Percentiles rank a stretch among this genome's conserved stretches.
Conservation (phyloP, 371 early-diverging fungal genomes). For the Mortierella polycephala region DNA sequence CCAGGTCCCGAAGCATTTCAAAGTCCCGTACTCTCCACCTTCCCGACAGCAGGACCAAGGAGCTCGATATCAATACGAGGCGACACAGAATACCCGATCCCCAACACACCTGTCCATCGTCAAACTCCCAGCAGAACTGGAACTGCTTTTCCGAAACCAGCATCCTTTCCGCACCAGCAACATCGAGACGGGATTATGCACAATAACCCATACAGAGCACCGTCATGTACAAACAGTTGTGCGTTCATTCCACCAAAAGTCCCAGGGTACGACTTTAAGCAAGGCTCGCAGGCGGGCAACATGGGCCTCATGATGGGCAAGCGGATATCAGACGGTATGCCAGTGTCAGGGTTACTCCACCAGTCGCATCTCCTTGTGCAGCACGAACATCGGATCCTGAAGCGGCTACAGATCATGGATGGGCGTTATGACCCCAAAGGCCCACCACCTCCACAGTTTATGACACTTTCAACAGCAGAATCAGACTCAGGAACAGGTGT, state of each 20-base stretch:
- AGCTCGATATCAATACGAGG: not conserved
- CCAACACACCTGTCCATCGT: no score
- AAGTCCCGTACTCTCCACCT: no score
- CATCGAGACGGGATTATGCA: conserved; percentile 3
- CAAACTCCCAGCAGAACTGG: not conserved
- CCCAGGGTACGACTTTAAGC: conserved; percentile 39
- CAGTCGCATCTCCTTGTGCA: conserved; percentile 35
- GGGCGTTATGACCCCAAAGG: conserved; percentile 10
- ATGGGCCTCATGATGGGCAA: conserved; percentile 50
- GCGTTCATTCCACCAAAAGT: conserved; percentile 41
- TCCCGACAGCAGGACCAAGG: no score
- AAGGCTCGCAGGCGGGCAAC: conserved; percentile 45
- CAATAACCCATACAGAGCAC: conserved; percentile 44
- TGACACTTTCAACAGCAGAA: not conserved
- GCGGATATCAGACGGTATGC: conserved; percentile 41
- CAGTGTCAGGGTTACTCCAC: conserved; percentile 34
- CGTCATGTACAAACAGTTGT: conserved; percentile 32
- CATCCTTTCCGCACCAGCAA: not conserved
- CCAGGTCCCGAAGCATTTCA: no score
- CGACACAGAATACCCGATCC: not conserved
- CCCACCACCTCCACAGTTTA: not conserved
- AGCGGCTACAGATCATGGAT: conserved; percentile 35
- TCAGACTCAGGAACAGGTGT: not conserved
- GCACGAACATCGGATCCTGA: conserved; percentile 43
- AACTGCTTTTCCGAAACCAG: not conserved